phyloP scores from a whole-genome alignment of 1,284 basidiomycete species.

The Neotropicomus parvogracilis region DNA sequence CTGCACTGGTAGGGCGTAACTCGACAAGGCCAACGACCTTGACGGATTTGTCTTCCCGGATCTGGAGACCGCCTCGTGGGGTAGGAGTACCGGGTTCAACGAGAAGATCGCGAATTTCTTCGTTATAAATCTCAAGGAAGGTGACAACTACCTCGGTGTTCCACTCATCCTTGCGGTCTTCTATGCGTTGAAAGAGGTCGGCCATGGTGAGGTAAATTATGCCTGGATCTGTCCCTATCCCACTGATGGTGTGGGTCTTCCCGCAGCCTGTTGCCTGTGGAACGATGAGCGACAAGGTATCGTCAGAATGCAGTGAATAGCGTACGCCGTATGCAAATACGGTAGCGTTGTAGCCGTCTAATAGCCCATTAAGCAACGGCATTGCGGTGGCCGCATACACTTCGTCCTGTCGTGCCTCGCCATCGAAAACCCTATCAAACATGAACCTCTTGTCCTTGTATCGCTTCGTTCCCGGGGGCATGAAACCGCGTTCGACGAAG shows the following conservation, averaged over 20 bases:
- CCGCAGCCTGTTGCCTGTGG: constrained; percentile 92
- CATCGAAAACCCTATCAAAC: constrained; percentile 89
- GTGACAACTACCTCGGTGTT: constrained; percentile 85
- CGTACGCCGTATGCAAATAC: constrained; percentile 96
- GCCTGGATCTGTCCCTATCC: constrained; percentile 80
- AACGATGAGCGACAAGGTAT: constrained; percentile 18
- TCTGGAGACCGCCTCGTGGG: constrained; percentile 80
- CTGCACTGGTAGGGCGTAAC: constrained; percentile 73
- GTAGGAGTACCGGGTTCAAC: constrained; percentile 62
- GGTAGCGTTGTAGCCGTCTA: constrained; percentile 95
- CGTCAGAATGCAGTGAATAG: constrained; percentile 18
- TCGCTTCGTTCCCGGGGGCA: constrained; percentile 80
- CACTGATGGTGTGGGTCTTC: constrained; percentile 97
- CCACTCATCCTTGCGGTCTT: constrained; percentile 78
- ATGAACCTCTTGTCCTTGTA: constrained; percentile 95
- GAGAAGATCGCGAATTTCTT: constrained; percentile 94
- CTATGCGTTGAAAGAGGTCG: constrained; percentile 87
- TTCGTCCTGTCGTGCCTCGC: constrained; percentile 75
- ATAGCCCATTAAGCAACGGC: constrained; percentile 75
- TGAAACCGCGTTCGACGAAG: constrained; percentile 75
- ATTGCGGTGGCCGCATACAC: constrained; percentile 84
- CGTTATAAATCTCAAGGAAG: constrained; percentile 97
- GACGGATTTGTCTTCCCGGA: constrained; percentile 90
- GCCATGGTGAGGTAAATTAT: constrained; percentile 97
- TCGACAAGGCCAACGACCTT: constrained; percentile 85